phyloP scores from a whole-genome alignment of 1,284 basidiomycete species.

The Vanrija sp. region DNA sequence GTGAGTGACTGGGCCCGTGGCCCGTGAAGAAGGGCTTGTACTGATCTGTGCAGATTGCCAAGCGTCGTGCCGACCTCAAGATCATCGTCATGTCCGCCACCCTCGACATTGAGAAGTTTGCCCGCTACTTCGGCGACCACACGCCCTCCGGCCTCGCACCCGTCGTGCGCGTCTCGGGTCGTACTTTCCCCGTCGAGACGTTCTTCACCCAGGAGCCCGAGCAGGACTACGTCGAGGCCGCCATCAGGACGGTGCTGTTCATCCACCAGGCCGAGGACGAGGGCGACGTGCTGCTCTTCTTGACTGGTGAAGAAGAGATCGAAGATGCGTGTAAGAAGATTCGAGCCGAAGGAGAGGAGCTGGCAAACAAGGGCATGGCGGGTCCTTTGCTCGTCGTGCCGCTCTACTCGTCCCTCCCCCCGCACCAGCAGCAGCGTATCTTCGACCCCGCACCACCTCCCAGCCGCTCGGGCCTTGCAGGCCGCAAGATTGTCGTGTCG shows the following conservation, averaged over 20 bases:
- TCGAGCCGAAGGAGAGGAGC: conserved; percentile 78
- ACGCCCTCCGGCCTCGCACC: conserved; percentile 60
- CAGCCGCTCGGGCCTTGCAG: conserved; percentile 68
- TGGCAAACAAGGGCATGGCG: conserved; percentile 65
- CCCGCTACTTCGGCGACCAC: conserved; percentile 81
- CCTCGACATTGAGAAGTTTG: conserved; percentile 93
- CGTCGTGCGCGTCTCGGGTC: conserved; percentile 90
- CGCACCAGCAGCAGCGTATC: conserved; percentile 89
- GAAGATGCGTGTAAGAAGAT: conserved; percentile 95
- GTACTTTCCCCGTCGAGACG: conserved; percentile 90
- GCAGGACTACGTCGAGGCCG: conserved; percentile 94
- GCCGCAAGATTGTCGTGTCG: conserved; percentile 89
- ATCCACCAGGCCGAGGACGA: conserved; percentile 94
- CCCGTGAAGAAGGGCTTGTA: neutral
- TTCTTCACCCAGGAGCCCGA: conserved; percentile 97
- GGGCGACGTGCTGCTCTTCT: conserved; percentile 89
- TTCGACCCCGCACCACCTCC: conserved; percentile 76
- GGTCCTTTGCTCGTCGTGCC: conserved; percentile 86
- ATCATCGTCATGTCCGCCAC: conserved; percentile 99
- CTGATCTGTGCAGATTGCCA: conserved; percentile 61
- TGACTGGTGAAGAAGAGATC: conserved; percentile 98
- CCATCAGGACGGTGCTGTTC: conserved; percentile 93
- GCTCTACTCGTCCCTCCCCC: conserved; percentile 88
- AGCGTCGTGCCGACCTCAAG: conserved; percentile 82
- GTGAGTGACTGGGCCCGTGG: conserved; percentile 27